These are phyloP conservation scores for Globisporangium irregulare DNA, from an alignment of 352 stramenopile species.

Conservation along the genomic window DNA sequence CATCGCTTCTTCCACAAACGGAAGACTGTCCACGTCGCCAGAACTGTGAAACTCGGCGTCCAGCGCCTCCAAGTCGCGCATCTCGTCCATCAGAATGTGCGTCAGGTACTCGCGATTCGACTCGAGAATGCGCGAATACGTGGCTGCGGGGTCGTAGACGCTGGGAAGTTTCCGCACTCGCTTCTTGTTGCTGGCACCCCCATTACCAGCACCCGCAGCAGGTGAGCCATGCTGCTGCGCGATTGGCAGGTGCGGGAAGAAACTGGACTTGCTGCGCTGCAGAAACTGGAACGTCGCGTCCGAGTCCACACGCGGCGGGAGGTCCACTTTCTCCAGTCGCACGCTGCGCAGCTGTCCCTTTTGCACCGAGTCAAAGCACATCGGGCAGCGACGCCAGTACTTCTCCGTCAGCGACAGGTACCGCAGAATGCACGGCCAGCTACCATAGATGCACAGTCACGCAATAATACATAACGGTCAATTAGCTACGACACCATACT, in stretches of 20 bases:
- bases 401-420: conserved; percentile 85
- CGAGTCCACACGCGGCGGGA: conserved; percentile 54
- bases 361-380: conserved; percentile 87
- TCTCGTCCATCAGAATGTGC: conserved; percentile 55
- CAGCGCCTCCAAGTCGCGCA: conserved; percentile 67
- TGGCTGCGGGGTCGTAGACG: conserved; percentile 65
- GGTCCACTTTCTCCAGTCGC: conserved; percentile 49
- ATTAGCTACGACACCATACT: neutral
- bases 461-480: neutral
- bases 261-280: conserved; percentile 62
- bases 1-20: conserved; percentile 81
- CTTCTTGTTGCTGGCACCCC: conserved; percentile 19
- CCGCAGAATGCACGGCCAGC: conserved; percentile 80
- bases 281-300: conserved; percentile 72
- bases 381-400: conserved; percentile 84
- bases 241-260: conserved; percentile 59
- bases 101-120: conserved; percentile 62
- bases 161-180: conserved; percentile 48
- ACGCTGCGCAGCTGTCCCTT: conserved; percentile 79
- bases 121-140: conserved; percentile 72
- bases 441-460: conserved; percentile 21
- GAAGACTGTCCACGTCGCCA: conserved; percentile 68
- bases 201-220: neutral
- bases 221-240: neutral
- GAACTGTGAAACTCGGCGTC: conserved; percentile 69